A percentile compares a stretch with the other conserved stretches of the same genome.
These are phyloP conservation scores for Blastomyces emzantsi DNA, from an alignment of 2,329 filamentous ascomycete genomes.

Conservation along the genomic window DNA sequence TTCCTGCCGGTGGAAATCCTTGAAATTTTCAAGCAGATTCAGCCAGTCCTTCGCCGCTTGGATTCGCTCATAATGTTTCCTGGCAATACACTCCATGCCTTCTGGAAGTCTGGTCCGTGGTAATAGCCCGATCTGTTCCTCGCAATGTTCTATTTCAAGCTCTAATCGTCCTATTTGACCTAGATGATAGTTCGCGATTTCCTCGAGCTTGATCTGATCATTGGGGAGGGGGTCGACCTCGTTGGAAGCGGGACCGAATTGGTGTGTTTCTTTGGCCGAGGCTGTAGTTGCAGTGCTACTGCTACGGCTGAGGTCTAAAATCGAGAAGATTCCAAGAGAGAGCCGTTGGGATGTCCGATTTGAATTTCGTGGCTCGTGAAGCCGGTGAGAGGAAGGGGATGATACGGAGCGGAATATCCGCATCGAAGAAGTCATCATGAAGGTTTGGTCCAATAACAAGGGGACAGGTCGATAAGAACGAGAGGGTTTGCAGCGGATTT, in stretches of 20 bases:
- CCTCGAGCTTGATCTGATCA: slow-evolving; percentile 18
- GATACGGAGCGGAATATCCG: slow-evolving; percentile 10
- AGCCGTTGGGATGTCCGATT: slow-evolving; percentile 10
- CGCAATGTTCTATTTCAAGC: slow-evolving; percentile 19
- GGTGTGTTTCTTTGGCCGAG: neutral
- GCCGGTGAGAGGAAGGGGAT: slow-evolving; percentile 1
- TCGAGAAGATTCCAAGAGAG: slow-evolving; percentile 10
- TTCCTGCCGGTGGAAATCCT: slow-evolving; percentile 20
- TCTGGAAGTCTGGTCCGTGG: slow-evolving; percentile 12
- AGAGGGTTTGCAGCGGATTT: neutral
- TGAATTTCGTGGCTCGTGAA: neutral
- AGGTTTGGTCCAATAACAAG: neutral
- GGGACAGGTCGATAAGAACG: neutral
- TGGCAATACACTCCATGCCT: slow-evolving; percentile 9
- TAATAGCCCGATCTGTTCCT: slow-evolving; percentile 14
- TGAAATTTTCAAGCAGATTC: slow-evolving; percentile 16
- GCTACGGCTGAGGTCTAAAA: slow-evolving; percentile 3
- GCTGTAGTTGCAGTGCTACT: slow-evolving; percentile 2
- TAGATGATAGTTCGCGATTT: slow-evolving; percentile 22
- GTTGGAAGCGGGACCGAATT: neutral
- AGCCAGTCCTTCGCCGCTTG: slow-evolving; percentile 14
- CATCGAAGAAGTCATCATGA: slow-evolving; percentile 6
- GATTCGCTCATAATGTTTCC: slow-evolving; percentile 13
- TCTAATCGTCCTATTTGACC: slow-evolving; percentile 23
- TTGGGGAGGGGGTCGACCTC: slow-evolving; percentile 15